Percentiles rank a stretch among this genome's conserved stretches.
Evolutionary conservation across 1,139 yeast genomes (phyloP).

Genomic region (Petasospora rhodanensis): DNA sequence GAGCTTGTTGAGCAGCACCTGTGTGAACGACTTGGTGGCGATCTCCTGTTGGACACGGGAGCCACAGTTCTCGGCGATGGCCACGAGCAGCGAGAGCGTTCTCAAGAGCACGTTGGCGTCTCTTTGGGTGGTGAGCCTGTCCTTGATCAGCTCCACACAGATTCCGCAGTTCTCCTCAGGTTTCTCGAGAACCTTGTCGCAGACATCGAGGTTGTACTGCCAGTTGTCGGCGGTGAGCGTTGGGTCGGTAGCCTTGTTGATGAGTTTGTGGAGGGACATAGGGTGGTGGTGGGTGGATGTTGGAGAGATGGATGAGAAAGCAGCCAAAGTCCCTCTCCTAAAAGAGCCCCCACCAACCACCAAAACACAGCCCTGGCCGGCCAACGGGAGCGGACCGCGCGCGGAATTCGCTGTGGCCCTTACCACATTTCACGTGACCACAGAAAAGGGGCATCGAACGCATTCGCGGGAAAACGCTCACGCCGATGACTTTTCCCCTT

Average conservation of each 20-base stretch:
- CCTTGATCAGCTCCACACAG: slow-evolving; percentile 36
- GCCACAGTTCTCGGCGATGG: slow-evolving; percentile 93
- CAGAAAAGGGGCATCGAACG: too few species aligned
- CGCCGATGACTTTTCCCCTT: too few species aligned
- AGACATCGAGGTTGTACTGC: slow-evolving; percentile 76
- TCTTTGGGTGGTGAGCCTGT: slow-evolving; percentile 45
- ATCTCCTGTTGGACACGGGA: slow-evolving; percentile 79
- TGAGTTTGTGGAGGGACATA: slow-evolving; percentile 8
- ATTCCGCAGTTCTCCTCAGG: slow-evolving; percentile 52
- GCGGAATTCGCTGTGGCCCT: too few species aligned
- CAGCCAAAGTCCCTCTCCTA: too few species aligned
- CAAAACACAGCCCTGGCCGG: too few species aligned
- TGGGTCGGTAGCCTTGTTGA: slow-evolving; percentile 71
- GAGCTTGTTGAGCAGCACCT: slow-evolving; percentile 50
- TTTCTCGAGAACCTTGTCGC: slow-evolving; percentile 70
- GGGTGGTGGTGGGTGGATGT: too few species aligned
- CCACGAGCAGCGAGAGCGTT: slow-evolving; percentile 62
- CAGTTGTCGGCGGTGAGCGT: slow-evolving; percentile 82
- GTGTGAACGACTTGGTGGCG: slow-evolving; percentile 65
- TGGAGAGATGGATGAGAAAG: too few species aligned
- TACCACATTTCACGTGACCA: too few species aligned
- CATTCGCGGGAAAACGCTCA: too few species aligned
- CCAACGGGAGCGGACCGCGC: too few species aligned
- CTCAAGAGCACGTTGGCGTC: slow-evolving; percentile 83
- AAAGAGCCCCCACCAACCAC: too few species aligned